Conservation (phyloP, 2,329 filamentous ascomycete species). For the Dothideomycetes sp. region DNA sequence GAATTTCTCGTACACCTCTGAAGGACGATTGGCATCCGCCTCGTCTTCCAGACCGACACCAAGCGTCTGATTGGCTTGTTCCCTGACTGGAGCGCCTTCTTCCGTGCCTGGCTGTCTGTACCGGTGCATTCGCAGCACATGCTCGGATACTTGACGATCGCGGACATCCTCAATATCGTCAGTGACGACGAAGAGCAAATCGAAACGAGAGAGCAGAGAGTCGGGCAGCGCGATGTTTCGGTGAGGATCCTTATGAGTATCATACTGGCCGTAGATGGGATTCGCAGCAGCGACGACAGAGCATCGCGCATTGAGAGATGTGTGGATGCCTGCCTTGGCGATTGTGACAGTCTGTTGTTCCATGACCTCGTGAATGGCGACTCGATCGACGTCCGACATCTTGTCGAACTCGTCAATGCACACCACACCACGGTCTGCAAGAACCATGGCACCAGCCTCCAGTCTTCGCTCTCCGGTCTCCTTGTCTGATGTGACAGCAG, state of each 20-base stretch:
- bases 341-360: conserved; percentile 99
- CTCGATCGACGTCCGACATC: conserved; percentile 96
- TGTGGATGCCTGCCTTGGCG: conserved; percentile 96
- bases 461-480: conserved; percentile 91
- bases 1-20: conserved; percentile 91
- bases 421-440: conserved; percentile 90
- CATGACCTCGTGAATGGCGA: conserved; percentile 99
- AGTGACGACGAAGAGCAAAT: conserved; percentile 93
- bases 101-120: conserved; percentile 89
- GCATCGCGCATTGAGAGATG: conserved; percentile 89
- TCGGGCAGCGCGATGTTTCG: conserved; percentile 97
- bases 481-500: conserved; percentile 91
- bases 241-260: conserved; percentile 96
- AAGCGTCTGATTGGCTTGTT: conserved; percentile 72
- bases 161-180: conserved; percentile 94
- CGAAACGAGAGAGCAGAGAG: conserved; percentile 94
- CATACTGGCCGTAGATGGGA: conserved; percentile 95
- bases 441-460: conserved; percentile 97
- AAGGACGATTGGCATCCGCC: conserved; percentile 62
- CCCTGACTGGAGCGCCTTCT: conserved; percentile 87
- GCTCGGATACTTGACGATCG: conserved; percentile 86
- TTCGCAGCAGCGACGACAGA: conserved; percentile 95
- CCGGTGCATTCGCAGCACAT: conserved; percentile 92
- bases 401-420: conserved; percentile 99
- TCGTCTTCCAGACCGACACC: conserved; percentile 75